Evolutionary conservation across 345 rosid genomes (phyloP), one percentile per base, ranked within the genome.

Genomic region (Brassica incana): DNA sequence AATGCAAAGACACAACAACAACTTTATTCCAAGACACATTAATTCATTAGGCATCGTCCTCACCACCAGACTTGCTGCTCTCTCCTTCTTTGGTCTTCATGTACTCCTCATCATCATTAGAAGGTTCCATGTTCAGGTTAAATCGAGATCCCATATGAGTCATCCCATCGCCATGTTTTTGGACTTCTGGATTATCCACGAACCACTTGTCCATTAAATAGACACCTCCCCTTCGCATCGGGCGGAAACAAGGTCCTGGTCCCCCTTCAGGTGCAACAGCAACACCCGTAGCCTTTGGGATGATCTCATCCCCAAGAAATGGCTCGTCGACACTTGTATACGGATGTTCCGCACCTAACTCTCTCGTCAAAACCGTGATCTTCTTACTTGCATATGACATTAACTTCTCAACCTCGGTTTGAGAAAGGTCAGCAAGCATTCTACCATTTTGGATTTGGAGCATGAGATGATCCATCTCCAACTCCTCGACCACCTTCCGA

Each of bases 11-110:
- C 48, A 65, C 64, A 50, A 74, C 50, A 50, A 75, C 54, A 65
- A 66, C 65, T 20, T 35, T 33, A 54, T 54, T 74, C 48, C 9
- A 48, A 45, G 58, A 73, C 40, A 23, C 25, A 1, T 1, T 7
- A 2, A 5, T 15, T 75, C 78, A 67, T 36, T 56, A 68, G 29
- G 58, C 59, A 75, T 27, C 29, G 18, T 35, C 56, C 10, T 16
- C 35, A 14, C 71, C 72, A 56, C 18, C 65, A 75, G 40, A 27
- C 29, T 54, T 67, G 72, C 29, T 52, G 54, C 65, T 12, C 71
- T 75, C 71, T 35, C 78, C 78, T 52, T 35, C 16, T 33, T 12
- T 30, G 50, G 29, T 16, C 32, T 14, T 16, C 48, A 32, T 6
- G 35, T 74, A 7, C 45, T 40, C 20, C 23, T 74, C 29, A 2